Base-by-base conservation (phyloP, 2,329 filamentous ascomycete species). In the Hirsutella minnesotensis region DNA sequence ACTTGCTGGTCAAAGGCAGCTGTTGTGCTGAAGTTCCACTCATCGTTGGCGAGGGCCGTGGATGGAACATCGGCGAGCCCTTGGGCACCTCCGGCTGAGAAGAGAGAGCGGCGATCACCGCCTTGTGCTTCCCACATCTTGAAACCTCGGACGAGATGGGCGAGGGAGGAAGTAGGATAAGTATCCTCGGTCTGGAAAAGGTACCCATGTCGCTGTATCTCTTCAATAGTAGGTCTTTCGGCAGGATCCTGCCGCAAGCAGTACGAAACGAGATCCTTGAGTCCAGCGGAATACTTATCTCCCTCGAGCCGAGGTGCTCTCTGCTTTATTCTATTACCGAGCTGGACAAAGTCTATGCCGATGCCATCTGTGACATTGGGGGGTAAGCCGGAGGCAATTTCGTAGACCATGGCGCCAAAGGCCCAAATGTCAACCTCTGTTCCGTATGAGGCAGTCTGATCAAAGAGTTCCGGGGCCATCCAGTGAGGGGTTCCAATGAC, bases 401-500 rank as follows among this genome's bases (percentile, higher is more conserved):
- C 86, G 53, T 78, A 87, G 2, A 87, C 70, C 59, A 88, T 83
- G 47, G 84, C 83, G 2, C 86, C 86, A 56, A 86, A 88, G 2
- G 86, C 84, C 86, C 86, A 92, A 40, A 89, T 87, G 52, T 92
- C 86, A 36, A 83, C 78, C 53, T 83, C 80, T 13, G 78, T 81
- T 45, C 81, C 81, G 56, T 84, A 84, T 5, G 78, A 77, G 9
- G 73, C 69, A 4, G 73, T 68, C 31, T 74, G 69, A 44, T 81
- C 76, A 51, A 84, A 81, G 12, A 90, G 69, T 53, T 92, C 86
- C 0, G 83, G 84, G 0, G 86, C 83, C 85, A 92, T 89, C 83
- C 85, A 92, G 60, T 89, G 80, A 3, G 82, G 81, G 0, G 86
- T 92, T 19, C 86, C 86, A 44, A 90, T 83, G 39, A 90, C 81